Base-by-base conservation (phyloP, 2,329 filamentous ascomycete species). In the Didymella pomorum region DNA sequence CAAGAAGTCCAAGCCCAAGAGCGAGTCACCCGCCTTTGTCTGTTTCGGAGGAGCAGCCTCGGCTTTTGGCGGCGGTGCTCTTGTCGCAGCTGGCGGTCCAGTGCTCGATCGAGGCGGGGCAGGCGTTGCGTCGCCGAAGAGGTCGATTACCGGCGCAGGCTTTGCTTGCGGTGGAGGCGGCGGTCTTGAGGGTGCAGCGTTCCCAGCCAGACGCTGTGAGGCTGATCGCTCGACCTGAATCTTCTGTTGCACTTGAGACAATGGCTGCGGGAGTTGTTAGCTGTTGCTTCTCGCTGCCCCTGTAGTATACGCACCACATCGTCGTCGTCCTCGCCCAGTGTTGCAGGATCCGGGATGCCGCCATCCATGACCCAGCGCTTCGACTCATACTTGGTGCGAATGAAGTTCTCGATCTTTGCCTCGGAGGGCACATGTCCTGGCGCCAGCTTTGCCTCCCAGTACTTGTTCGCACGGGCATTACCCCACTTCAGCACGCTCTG, bases 321-420 rank as follows among this genome's bases (percentile, higher is more conserved):
- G 71, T 97, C 94, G 52, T 88, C 93, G 16, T 92, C 91, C 14
- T 82, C 87, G 74, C 96, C 92, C 50, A 99, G 80, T 1, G 90
- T 91, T 3, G 91, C 85, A n/a, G 96, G 95, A 75, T 98, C 93
- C 5, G 96, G 96, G 74, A 96, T 94, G 5, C 88, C 88, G 1
- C 95, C 95, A 61, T 99, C 95, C 93, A 98, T 98, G n/a, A 93
- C 90, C 95, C 95, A 99, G 80, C 96, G 86, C 86, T 97, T 98
- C 52, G 95, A 90, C 78, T 99, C 95, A 79, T 99, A 99, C 79
- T 99, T 99, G 56, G 96, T 99, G 67, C 95, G 89, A 71, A 99
- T 98, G 74, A 99, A 99, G 83, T 98, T 99, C 84, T 99, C 95
- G 70, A 99, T 98, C 84, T 99, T 99, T 67, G 91, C 86, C 81